Conservation (phyloP, 257 asterid species). For the Jacaranda copaia region DNA sequence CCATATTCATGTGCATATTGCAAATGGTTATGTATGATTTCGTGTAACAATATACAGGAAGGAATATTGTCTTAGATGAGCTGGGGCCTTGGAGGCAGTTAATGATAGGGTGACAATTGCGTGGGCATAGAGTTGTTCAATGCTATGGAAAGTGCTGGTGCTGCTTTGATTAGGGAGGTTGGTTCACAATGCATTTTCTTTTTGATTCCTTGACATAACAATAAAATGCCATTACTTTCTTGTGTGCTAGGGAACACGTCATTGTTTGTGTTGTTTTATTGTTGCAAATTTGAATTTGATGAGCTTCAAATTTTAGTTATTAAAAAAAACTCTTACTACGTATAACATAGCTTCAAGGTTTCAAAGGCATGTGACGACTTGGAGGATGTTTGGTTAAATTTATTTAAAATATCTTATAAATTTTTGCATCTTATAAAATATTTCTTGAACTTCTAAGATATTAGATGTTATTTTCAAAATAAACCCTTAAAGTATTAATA, state of each 20-base stretch:
- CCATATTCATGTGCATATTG: not conserved
- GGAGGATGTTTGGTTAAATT: too few species aligned
- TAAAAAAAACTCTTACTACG: conserved; percentile 67
- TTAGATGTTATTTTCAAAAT: too few species aligned
- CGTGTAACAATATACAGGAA: conserved; percentile 52
- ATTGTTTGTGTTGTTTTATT: conserved; percentile 2
- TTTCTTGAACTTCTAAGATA: too few species aligned
- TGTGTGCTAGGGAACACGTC: not conserved
- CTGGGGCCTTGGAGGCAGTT: conserved; percentile 86
- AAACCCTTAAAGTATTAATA: too few species aligned
- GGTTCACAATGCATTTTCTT: conserved; percentile 20
- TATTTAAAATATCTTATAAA: too few species aligned
- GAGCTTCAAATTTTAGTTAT: conserved; percentile 5
- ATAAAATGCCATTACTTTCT: not conserved
- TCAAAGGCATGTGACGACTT: too few species aligned
- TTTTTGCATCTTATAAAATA: too few species aligned
- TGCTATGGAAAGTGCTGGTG: conserved; percentile 98
- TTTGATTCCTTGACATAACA: not conserved
- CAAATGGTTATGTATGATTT: not conserved
- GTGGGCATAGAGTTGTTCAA: conserved; percentile 85
- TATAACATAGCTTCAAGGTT: too few species aligned
- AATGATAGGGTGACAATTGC: conserved; percentile 94
- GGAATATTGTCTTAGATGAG: conserved; percentile 95
- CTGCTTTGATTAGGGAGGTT: conserved; percentile 96
- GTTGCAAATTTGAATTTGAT: conserved; percentile 27